Conservation (phyloP, 2,329 filamentous ascomycete genomes). For the Hypoxylon sp. region DNA sequence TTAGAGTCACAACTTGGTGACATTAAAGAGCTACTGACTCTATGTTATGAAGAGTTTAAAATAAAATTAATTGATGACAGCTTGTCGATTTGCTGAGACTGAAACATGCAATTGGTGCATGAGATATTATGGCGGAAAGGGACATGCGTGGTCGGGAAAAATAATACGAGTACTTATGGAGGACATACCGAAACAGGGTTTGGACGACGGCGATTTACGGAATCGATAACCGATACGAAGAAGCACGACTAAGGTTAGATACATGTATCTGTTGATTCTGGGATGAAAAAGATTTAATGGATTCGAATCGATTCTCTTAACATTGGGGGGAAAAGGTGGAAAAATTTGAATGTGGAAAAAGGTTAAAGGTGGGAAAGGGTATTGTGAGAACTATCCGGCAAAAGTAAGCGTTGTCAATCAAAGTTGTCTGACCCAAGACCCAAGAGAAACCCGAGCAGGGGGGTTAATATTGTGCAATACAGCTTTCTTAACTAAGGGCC, state of each 20-base stretch:
- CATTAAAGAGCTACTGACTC: background rate
- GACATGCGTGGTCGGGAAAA: constrained; percentile 28
- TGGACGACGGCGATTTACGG: constrained; percentile 18
- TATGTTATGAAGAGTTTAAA: constrained; percentile 13
- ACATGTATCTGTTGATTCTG: background rate
- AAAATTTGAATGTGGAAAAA: constrained; percentile 29
- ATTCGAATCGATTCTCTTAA: background rate
- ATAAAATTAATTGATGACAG: constrained; percentile 39
- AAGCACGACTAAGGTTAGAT: background rate
- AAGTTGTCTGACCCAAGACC: constrained; percentile 48
- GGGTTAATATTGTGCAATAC: constrained; percentile 46
- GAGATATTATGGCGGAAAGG: constrained; percentile 35
- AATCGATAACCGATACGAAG: constrained; percentile 16
- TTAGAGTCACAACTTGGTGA: background rate
- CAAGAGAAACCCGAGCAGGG: constrained; percentile 42
- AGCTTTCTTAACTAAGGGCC: constrained; percentile 39
- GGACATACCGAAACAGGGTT: constrained; percentile 38
- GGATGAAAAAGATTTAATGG: background rate
- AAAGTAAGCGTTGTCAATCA: constrained; percentile 48
- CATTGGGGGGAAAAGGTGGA: background rate
- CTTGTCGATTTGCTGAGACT: constrained; percentile 40
- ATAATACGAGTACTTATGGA: constrained; percentile 28
- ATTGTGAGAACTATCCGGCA: constrained; percentile 43
- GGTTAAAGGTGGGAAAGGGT: constrained; percentile 37
- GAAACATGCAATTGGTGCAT: constrained; percentile 36